Evolutionary conservation across 768 basidiomycete species (phyloP).

Genomic region (Vararia minispora): DNA sequence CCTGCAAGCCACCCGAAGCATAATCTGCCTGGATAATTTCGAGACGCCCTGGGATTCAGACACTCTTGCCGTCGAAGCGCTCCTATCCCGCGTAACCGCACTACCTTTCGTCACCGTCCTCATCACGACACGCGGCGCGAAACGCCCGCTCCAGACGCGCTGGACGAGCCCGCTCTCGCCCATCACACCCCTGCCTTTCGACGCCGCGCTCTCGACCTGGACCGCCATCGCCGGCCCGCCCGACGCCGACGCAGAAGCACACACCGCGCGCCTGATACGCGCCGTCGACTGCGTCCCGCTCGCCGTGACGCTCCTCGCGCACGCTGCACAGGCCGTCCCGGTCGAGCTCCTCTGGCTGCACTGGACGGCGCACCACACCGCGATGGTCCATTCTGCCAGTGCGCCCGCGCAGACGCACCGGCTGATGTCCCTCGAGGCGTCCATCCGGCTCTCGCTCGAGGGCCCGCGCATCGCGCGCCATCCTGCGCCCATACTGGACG

Average conservation of each 20-base stretch:
- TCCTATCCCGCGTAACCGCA: conserved; percentile 5
- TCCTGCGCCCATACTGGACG: no score
- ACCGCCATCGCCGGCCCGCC: conserved; percentile 5
- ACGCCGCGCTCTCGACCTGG: conserved; percentile 7
- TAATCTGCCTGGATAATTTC: conserved; percentile 30
- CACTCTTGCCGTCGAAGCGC: conserved; percentile 5
- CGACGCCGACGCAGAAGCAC: conserved; percentile 8
- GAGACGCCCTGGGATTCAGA: conserved; percentile 27
- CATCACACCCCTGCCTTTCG: conserved; percentile 3
- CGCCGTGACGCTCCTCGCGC: conserved; percentile 8
- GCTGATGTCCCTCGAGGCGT: conserved; percentile 4
- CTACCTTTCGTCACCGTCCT: conserved; percentile 7
- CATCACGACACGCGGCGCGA: conserved; percentile 8
- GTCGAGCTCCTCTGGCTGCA: conserved; percentile 9
- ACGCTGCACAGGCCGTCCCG: conserved; percentile 6
- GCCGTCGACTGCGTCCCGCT: conserved; percentile 8
- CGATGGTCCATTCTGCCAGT: no score
- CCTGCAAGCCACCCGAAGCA: conserved; percentile 14
- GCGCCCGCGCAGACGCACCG: conserved; percentile 9
- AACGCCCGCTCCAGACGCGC: conserved; percentile 8
- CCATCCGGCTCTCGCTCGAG: conserved; percentile 9
- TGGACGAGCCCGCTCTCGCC: conserved; percentile 9
- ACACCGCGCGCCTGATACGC: conserved; percentile 4
- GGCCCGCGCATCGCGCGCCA: no score
- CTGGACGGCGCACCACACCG: conserved; percentile 8